These are phyloP conservation scores for Pseudofabraea citricarpa DNA, from an alignment of 2,329 filamentous ascomycete species.

Conservation along the genomic window DNA sequence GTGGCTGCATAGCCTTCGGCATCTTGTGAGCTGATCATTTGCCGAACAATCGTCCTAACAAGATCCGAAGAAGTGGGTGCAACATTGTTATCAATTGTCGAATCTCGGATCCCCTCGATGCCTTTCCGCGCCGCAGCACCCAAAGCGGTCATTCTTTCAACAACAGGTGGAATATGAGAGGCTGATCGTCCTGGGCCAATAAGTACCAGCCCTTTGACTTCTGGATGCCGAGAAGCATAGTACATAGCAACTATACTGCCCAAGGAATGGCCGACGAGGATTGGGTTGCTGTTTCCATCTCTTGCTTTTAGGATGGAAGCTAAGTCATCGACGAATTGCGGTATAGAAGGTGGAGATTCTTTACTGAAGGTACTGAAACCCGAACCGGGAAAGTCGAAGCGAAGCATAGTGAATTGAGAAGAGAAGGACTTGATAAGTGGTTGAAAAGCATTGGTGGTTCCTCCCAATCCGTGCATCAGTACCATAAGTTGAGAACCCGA, in stretches of 20 bases:
- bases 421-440: conserved; percentile 13
- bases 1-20: conserved; percentile 29
- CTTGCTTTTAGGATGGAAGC: conserved; percentile 8
- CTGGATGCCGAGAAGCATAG: conserved; percentile 26
- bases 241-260: conserved; percentile 32
- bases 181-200: conserved; percentile 29
- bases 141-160: conserved; percentile 27
- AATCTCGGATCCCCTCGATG: conserved; percentile 23
- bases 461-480: conserved; percentile 25
- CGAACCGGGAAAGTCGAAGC: conserved; percentile 14
- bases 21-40: conserved; percentile 26
- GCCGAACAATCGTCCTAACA: conserved; percentile 19
- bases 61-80: conserved; percentile 18
- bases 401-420: conserved; percentile 13
- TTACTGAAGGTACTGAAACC: conserved; percentile 14
- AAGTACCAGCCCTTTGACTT: conserved; percentile 24
- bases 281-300: conserved; percentile 3
- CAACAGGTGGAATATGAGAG: conserved; percentile 24
- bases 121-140: conserved; percentile 23
- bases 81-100: conserved; percentile 26
- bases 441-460: conserved; percentile 11
- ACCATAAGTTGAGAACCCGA: conserved; percentile 21
- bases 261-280: conserved; percentile 32
- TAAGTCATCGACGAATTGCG: conserved; percentile 12
- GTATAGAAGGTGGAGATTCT: conserved; percentile 9